Percentiles rank a stretch among this genome's conserved stretches.
Conservation (phyloP, 768 basidiomycete genomes). For the Leccinellum rugosiceps region DNA sequence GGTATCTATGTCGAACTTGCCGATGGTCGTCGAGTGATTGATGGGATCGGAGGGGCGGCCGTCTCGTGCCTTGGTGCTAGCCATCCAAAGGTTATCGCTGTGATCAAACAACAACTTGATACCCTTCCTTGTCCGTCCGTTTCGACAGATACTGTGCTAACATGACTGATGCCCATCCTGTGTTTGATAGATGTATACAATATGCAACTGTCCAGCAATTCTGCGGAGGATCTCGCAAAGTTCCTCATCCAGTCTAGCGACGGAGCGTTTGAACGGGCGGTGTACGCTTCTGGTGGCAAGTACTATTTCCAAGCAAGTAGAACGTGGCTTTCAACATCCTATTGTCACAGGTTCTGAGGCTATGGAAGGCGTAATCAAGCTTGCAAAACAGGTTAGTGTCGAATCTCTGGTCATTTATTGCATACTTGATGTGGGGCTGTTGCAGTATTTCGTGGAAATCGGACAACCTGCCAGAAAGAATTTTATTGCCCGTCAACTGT, state of each 20-base stretch:
- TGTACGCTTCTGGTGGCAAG: constrained; percentile 75
- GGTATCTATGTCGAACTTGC: constrained; percentile 73
- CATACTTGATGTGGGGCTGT: constrained; percentile 9
- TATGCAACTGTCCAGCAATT: constrained; percentile 77
- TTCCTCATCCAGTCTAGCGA: constrained; percentile 60
- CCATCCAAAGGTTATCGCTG: constrained; percentile 67
- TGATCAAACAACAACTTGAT: constrained; percentile 78
- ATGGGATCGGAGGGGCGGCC: constrained; percentile 84
- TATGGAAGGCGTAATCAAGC: constrained; percentile 84
- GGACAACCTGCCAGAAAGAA: constrained; percentile 69
- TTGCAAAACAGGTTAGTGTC: constrained; percentile 63
- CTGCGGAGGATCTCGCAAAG: constrained; percentile 77
- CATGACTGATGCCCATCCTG: background rate
- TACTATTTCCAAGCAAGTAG: background rate
- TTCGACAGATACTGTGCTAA: background rate
- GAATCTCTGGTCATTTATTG: background rate
- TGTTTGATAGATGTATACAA: constrained; percentile 70
- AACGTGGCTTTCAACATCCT: background rate
- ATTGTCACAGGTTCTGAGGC: constrained; percentile 71
- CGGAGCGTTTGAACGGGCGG: constrained; percentile 69
- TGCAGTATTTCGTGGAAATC: constrained; percentile 66
- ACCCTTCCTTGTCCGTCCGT: constrained; percentile 73
- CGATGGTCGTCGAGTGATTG: constrained; percentile 66
- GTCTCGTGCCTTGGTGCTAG: constrained; percentile 76
- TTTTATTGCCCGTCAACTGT: constrained; percentile 75